Conservation (phyloP, 2,329 filamentous ascomycete genomes). For the Penicillium corylophilum region DNA sequence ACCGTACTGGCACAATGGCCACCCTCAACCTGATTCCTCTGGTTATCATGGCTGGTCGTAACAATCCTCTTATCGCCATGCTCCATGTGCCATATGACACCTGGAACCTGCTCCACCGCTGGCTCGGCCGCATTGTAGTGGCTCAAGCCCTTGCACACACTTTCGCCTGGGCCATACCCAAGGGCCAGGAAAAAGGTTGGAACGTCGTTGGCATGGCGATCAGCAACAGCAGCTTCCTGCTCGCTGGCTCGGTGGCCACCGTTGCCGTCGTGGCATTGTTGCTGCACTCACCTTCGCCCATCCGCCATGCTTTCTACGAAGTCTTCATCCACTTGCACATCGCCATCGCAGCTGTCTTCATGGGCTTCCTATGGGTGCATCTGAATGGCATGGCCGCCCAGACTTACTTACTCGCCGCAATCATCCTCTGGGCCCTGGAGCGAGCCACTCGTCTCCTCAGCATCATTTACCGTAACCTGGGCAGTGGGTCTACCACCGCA, state of each 20-base stretch:
- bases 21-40: constrained; percentile 47
- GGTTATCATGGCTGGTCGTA: constrained; percentile 43
- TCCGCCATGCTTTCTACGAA: constrained; percentile 93
- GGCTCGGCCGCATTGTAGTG: constrained; percentile 72
- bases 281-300: constrained; percentile 65
- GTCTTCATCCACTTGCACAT: constrained; percentile 89
- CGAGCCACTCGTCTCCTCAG: constrained; percentile 63
- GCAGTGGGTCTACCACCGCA: constrained; percentile 61
- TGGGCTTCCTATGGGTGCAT: constrained; percentile 77
- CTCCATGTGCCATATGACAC: constrained; percentile 46
- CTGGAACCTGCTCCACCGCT: constrained; percentile 67
- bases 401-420: constrained; percentile 70
- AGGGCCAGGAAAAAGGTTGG: constrained; percentile 49
- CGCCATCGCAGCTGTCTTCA: constrained; percentile 64
- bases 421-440: constrained; percentile 76
- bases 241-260: constrained; percentile 45
- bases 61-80: constrained; percentile 45
- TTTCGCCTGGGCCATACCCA: constrained; percentile 71
- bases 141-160: constrained; percentile 70
- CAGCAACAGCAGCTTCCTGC: constrained; percentile 34
- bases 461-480: constrained; percentile 64
- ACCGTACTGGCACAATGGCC: constrained; percentile 44
- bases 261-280: constrained; percentile 65
- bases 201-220: constrained; percentile 31
- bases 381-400: constrained; percentile 68